Conservation (phyloP, 306 rosid genomes). For the Trifolium repens region DNA sequence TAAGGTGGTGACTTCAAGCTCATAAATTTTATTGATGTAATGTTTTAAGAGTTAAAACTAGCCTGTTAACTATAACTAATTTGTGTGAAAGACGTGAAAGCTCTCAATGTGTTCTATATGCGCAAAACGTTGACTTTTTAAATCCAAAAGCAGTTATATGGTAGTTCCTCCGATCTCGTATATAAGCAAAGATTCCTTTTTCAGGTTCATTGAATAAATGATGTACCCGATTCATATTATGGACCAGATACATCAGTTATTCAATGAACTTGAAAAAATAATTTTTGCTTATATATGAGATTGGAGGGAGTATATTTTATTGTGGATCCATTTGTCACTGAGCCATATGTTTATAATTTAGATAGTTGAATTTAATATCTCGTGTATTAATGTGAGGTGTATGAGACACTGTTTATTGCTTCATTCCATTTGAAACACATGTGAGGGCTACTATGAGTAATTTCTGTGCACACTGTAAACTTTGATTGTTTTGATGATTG, state of each 20-base stretch:
- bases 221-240: no score
- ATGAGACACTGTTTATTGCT: constrained; percentile 24
- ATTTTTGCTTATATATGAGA: no score
- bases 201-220: no score
- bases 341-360: constrained; percentile 33
- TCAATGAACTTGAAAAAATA: no score
- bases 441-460: constrained; percentile 18
- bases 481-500: not conserved
- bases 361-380: constrained; percentile 24
- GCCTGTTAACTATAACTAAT: not conserved
- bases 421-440: constrained; percentile 24
- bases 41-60: constrained; percentile 1
- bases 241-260: no score
- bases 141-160: not conserved
- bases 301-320: not conserved
- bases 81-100: no score
- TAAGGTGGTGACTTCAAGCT: not conserved
- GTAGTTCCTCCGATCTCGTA: no score
- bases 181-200: no score
- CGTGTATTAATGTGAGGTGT: not conserved
- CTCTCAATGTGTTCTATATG: not conserved
- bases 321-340: constrained; percentile 17
- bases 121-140: constrained; percentile 14
- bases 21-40: not conserved
- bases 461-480: constrained; percentile 7